These are phyloP conservation scores for Penicillium concentricum DNA, from an alignment of 2,329 filamentous ascomycete species.

Conservation along the genomic window DNA sequence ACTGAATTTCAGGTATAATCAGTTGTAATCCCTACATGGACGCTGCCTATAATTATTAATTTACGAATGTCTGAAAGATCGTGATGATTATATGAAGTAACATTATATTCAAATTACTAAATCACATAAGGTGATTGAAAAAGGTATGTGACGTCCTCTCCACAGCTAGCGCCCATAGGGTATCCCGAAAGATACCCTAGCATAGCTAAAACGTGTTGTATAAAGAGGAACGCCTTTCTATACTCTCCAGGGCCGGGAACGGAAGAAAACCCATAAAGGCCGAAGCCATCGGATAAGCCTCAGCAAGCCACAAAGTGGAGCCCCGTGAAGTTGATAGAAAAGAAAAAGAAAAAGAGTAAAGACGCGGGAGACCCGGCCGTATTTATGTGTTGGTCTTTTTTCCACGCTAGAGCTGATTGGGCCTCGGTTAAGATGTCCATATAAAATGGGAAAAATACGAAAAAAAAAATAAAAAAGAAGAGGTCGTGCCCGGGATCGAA, in stretches of 20 bases:
- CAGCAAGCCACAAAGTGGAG: constrained; percentile 24
- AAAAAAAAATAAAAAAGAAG: neutral
- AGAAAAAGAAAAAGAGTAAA: constrained; percentile 9
- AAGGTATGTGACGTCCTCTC: constrained; percentile 8
- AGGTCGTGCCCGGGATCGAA: constrained; percentile 14
- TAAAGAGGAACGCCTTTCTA: constrained; percentile 17
- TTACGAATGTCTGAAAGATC: too few species aligned
- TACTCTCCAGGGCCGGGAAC: constrained; percentile 24
- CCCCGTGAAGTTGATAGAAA: constrained; percentile 18
- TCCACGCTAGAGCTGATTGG: constrained; percentile 9
- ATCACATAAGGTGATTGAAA: neutral
- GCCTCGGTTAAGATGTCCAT: neutral
- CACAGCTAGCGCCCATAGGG: neutral
- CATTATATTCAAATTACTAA: neutral
- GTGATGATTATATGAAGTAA: neutral
- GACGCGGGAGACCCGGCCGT: neutral
- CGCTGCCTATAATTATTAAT: too few species aligned
- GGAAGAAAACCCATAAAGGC: constrained; percentile 20
- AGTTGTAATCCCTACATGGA: too few species aligned
- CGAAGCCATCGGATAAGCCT: constrained; percentile 18
- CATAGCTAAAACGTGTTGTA: constrained; percentile 16
- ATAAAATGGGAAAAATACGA: neutral
- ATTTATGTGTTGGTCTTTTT: constrained; percentile 3
- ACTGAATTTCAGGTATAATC: neutral
- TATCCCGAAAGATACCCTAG: constrained; percentile 7